Conservation (phyloP, 805 yeast species). For the Ogataea sp. region DNA sequence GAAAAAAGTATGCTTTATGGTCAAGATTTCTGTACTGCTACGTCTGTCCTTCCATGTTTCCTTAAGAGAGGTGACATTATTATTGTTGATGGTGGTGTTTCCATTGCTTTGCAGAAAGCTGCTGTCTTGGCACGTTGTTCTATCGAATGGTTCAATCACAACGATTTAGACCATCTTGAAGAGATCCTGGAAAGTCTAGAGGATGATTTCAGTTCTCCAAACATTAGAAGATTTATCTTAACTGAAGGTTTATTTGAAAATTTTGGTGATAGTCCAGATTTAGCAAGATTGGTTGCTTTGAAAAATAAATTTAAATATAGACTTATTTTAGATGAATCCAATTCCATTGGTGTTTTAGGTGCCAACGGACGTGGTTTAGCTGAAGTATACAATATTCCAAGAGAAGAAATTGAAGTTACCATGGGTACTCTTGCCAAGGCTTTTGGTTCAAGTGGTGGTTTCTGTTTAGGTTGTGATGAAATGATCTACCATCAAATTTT, state of each 20-base stretch:
- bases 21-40: slow-evolving; percentile 82
- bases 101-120: slow-evolving; percentile 80
- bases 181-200: slow-evolving; percentile 52
- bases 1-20: slow-evolving; percentile 82
- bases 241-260: slow-evolving; percentile 86
- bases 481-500: slow-evolving; percentile 92
- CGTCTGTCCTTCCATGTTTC: slow-evolving; percentile 88
- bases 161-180: slow-evolving; percentile 79
- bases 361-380: slow-evolving; percentile 76
- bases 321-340: slow-evolving; percentile 78
- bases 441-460: slow-evolving; percentile 85
- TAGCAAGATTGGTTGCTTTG: slow-evolving; percentile 60
- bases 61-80: slow-evolving; percentile 91
- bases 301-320: slow-evolving; percentile 81
- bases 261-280: slow-evolving; percentile 71
- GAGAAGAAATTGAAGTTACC: slow-evolving; percentile 74
- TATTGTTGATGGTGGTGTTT: slow-evolving; percentile 76
- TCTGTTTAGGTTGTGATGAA: slow-evolving; percentile 76
- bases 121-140: slow-evolving; percentile 79
- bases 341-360: slow-evolving; percentile 84
- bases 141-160: slow-evolving; percentile 78
- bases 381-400: slow-evolving; percentile 62
- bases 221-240: slow-evolving; percentile 84
- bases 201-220: slow-evolving; percentile 58
- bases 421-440: slow-evolving; percentile 80